A percentile compares a stretch with the other conserved stretches of the same genome.
Conservation (phyloP, 2,329 filamentous ascomycete genomes). For the Penicillium oxalicum region DNA sequence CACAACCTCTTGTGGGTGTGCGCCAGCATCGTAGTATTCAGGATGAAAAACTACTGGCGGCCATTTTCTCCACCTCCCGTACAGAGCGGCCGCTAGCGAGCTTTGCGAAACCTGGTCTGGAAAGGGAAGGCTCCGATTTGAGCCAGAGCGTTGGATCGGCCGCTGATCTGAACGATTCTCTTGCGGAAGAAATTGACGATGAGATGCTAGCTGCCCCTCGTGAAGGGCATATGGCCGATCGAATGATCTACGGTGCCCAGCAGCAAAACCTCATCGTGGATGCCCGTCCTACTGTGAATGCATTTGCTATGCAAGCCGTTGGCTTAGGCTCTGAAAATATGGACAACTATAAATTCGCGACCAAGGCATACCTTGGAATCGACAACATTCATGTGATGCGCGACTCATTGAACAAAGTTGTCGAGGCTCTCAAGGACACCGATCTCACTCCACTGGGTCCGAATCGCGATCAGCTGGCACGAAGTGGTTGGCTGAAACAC, state of each 20-base stretch:
- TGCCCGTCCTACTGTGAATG: constrained; percentile 88
- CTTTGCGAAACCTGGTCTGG: constrained; percentile 34
- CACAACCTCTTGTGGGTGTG: constrained; percentile 83
- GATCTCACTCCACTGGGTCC: constrained; percentile 79
- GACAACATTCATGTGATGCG: constrained; percentile 99
- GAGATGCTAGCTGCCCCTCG: constrained; percentile 55
- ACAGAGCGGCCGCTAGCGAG: constrained; percentile 39
- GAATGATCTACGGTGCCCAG: constrained; percentile 79
- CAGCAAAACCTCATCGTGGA: constrained; percentile 94
- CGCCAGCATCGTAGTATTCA: constrained; percentile 86
- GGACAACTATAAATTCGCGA: constrained; percentile 90
- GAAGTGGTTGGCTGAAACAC: constrained; percentile 87
- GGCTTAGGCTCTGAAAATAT: constrained; percentile 96
- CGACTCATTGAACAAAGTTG: constrained; percentile 76
- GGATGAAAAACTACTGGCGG: constrained; percentile 86
- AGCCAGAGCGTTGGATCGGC: constrained; percentile 45
- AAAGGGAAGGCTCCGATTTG: constrained; percentile 39
- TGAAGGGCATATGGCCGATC: constrained; percentile 55
- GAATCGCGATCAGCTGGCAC: constrained; percentile 70
- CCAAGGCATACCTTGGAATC: constrained; percentile 88
- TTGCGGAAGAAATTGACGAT: constrained; percentile 63
- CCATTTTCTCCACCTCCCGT: constrained; percentile 78
- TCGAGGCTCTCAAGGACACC: constrained; percentile 86
- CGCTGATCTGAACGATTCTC: constrained; percentile 50
- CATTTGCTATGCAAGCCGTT: constrained; percentile 86